Evolutionary conservation across 2,329 filamentous ascomycete species (phyloP).

Genomic region (Aspergillus luchuensis): DNA sequence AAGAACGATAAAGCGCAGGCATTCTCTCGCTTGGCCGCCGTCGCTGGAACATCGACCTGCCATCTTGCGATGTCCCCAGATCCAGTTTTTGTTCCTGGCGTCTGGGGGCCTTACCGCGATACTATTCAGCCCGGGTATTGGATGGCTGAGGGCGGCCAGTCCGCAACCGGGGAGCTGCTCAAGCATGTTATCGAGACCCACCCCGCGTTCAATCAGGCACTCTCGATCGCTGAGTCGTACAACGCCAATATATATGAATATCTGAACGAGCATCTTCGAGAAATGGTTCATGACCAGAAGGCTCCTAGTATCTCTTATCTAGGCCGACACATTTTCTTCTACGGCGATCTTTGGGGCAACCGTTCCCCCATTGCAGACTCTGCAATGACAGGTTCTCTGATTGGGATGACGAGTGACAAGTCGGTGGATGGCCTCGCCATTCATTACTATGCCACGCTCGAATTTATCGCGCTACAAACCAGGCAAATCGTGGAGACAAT

Average conservation of each 20-base stretch:
- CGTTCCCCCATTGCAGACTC: slow-evolving; percentile 90
- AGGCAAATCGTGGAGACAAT: slow-evolving; percentile 92
- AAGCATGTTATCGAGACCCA: slow-evolving; percentile 96
- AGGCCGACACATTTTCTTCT: slow-evolving; percentile 95
- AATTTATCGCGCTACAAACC: slow-evolving; percentile 97
- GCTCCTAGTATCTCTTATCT: slow-evolving; percentile 83
- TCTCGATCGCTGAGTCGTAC: slow-evolving; percentile 76
- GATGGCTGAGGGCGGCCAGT: slow-evolving; percentile 97
- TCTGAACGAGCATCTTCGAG: slow-evolving; percentile 81
- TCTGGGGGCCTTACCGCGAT: slow-evolving; percentile 97
- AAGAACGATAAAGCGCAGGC: slow-evolving; percentile 90
- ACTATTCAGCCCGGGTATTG: slow-evolving; percentile 89
- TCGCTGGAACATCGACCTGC: slow-evolving; percentile 95
- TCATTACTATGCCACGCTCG: slow-evolving; percentile 94
- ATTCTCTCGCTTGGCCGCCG: slow-evolving; percentile 87
- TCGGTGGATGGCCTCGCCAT: slow-evolving; percentile 83
- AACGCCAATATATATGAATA: slow-evolving; percentile 93
- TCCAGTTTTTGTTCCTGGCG: slow-evolving; percentile 89
- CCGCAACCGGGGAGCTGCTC: slow-evolving; percentile 89
- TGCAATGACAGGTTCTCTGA: slow-evolving; percentile 86
- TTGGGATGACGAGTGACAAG: slow-evolving; percentile 85
- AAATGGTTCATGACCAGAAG: slow-evolving; percentile 67
- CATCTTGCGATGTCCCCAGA: slow-evolving; percentile 94
- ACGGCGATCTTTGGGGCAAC: slow-evolving; percentile 96
- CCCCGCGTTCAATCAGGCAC: slow-evolving; percentile 79